Base-by-base conservation (phyloP, 2,329 filamentous ascomycete genomes). In the Mariannaea sp. region DNA sequence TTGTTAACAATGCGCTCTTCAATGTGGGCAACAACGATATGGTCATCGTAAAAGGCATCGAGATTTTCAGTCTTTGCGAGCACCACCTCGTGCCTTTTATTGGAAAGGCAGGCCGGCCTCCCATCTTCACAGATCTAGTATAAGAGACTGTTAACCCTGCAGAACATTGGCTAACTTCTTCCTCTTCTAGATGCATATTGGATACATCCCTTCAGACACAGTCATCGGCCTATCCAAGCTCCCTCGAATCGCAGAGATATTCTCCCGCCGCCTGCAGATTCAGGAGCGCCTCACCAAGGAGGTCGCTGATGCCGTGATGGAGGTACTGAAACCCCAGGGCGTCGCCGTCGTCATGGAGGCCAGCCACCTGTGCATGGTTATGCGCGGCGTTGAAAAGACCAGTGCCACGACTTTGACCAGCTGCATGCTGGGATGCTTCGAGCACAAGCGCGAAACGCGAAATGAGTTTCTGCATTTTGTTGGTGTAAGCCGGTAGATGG, bases 331-430 rank as follows among this genome's bases (percentile, higher is more conserved):
- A 71, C 94, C 94, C 2, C 91, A 95, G 69, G 94, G 94, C 40
- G 93, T 99, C 2, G 93, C 90, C 14, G 94, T 99, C 2, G 92
- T 99, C 55, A 96, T 99, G 88, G 94, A 99, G 70, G 94, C 90
- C 12, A 92, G 86, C 68, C 94, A 99, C 75, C 79, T 97, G 39
- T 99, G 94, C 79, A 97, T 97, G 93, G 92, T 96, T 13, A 97
- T 97, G 92, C 85, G 94, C 40, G 94, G 94, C 14, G 93, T 99
- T 8, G 85, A 97, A 71, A 97, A 99, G 80, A 92, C 91, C 0
- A 84, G 81, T 33, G 87, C 89, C 44, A 88, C 83, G 14, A 97
- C 94, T 6, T 94, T 95, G 30, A 99, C 94, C 14, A 97, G 92
- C 77, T 97, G 93, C 71, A 95, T 99, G 75, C 83, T 97, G n/a